These are phyloP conservation scores for Penicillium psychrosexuale DNA, from an alignment of 2,329 filamentous ascomycete genomes.

Conservation along the genomic window DNA sequence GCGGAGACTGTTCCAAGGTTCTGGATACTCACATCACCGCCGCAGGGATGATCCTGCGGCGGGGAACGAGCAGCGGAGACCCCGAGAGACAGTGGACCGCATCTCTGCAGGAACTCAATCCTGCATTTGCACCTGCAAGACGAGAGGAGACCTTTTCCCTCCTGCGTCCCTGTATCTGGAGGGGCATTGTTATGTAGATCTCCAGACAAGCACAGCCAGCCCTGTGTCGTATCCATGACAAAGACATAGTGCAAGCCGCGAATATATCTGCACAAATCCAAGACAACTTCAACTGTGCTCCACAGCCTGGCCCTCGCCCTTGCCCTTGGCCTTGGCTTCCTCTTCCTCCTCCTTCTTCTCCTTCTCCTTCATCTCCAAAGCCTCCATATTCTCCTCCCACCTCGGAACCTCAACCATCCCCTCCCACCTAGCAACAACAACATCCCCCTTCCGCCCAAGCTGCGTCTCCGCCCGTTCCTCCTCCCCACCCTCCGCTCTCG, in stretches of 20 bases:
- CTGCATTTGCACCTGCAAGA: neutral
- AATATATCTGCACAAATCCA: neutral
- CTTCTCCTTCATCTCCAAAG: conserved; percentile 33
- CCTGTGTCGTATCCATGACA: neutral
- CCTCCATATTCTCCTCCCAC: conserved; percentile 42
- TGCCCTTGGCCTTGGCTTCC: neutral
- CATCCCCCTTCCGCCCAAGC: conserved; percentile 30
- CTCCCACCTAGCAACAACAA: conserved; percentile 33
- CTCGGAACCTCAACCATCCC: conserved; percentile 28
- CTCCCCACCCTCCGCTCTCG: conserved; percentile 1
- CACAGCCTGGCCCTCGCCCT: neutral
- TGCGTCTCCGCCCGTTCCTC: conserved; percentile 29
- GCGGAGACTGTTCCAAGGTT: conserved; percentile 5
- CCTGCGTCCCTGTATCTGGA: neutral
- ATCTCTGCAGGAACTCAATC: neutral
- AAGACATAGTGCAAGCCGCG: neutral
- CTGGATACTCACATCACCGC: conserved; percentile 5
- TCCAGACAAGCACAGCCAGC: neutral
- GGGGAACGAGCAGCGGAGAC: conserved; percentile 7
- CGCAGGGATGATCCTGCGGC: conserved; percentile 9
- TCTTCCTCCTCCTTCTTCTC: conserved; percentile 22
- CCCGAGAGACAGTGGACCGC: conserved; percentile 1
- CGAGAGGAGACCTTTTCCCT: neutral
- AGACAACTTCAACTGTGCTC: conserved; percentile 25
- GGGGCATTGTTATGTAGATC: neutral